Base-by-base conservation (phyloP, 2,329 filamentous ascomycete species). In the Cladosporium sp. region DNA sequence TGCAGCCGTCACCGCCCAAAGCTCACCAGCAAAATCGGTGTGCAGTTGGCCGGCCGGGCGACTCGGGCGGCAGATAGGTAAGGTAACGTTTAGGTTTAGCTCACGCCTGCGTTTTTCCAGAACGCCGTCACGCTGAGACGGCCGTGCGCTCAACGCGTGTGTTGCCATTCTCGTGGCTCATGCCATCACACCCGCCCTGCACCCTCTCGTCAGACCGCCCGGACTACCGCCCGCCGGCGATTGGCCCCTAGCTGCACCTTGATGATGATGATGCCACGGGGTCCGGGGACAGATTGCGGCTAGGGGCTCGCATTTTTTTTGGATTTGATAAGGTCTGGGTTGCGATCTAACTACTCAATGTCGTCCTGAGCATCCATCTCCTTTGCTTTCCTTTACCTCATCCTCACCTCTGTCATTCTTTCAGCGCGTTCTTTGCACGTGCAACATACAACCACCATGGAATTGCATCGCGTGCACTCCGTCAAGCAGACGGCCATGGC, bases 401-500 rank as follows among this genome's bases (percentile, higher is more conserved):
- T 5, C 18, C 10, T 28, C 28, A 18, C 10, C 22, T 49, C 28
- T n/a, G 34, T 35, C n/a, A 35, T 38, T 38, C 35, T 38, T 38
- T 38, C 34, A 38, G 10, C n/a, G 35, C 8, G 4, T 9, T 38
- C 16, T 38, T 9, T 14, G 2, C 35, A 38, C n/a, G 11, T 14
- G 8, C 13, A 13, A 14, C n/a, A 5, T 3, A 43, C 42, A 43
- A 18, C 38, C 2, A 31, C 32, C 19, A 50, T 50, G 48, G 48
- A 50, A 33, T 32, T 50, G 32, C 48, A 50, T 43, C 48, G 48
- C 18, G 48, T 50, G 16, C 48, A 50, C 14, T 50, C 48, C 16
- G 48, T 50, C 40, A 43, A 50, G 18, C 49, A 52, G 49, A 52
- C 49, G 28, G 34, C 49, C n/a, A 54, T 56, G 43, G 52, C 62